These are phyloP conservation scores for Stenogyne calaminthoides DNA, from an alignment of 305 asterid genomes.

Conservation along the genomic window DNA sequence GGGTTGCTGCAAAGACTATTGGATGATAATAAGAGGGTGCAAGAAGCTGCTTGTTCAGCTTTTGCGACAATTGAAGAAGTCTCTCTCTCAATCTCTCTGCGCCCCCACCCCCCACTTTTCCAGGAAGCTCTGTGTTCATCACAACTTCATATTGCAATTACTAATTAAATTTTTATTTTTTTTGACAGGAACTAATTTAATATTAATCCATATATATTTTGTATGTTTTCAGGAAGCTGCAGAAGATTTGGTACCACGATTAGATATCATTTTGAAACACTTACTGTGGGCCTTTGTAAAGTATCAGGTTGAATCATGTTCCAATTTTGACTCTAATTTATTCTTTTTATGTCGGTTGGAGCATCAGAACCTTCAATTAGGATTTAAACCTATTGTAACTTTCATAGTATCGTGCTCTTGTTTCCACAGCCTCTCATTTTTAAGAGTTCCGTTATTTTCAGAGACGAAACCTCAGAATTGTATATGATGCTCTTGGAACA, in stretches of 20 bases:
- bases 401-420: slow-evolving; percentile 22
- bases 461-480: slow-evolving; percentile 96
- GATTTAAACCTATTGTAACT: not conserved
- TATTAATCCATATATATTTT: not conserved
- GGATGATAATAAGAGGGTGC: slow-evolving; percentile 97
- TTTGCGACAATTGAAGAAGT: slow-evolving; percentile 99
- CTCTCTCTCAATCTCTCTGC: not conserved
- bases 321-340: not conserved
- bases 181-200: no score
- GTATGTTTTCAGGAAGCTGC: slow-evolving; percentile 77
- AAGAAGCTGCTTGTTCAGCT: slow-evolving; percentile 99
- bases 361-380: not conserved
- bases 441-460: slow-evolving; percentile 30
- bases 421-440: not conserved
- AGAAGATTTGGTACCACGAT: slow-evolving; percentile 71
- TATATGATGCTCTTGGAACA: slow-evolving; percentile 97
- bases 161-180: no score
- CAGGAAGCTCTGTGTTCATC: not conserved
- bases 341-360: slow-evolving; percentile 19
- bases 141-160: not conserved
- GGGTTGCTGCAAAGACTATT: slow-evolving; percentile 85
- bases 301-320: slow-evolving; percentile 65
- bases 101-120: not conserved
- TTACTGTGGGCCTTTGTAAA: slow-evolving; percentile 91
- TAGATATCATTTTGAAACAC: slow-evolving; percentile 84